A percentile compares a stretch with the other conserved stretches of the same genome.
Conservation (phyloP, 2,329 filamentous ascomycete genomes). For the Epichloe typhina region DNA sequence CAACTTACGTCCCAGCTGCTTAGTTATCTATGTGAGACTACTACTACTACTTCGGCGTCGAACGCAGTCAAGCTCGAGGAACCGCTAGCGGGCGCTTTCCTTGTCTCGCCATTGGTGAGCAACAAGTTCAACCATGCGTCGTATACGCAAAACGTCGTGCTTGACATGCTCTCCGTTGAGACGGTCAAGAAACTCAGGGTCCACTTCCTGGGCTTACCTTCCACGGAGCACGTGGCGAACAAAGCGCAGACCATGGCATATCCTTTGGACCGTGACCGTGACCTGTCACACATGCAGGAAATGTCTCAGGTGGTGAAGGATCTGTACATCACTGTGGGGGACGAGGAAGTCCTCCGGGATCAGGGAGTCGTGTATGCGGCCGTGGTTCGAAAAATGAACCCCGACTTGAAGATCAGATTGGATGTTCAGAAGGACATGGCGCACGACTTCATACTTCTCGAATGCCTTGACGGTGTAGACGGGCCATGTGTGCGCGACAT, state of each 20-base stretch:
- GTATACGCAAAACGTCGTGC: conserved; percentile 3
- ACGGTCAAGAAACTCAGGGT: conserved; percentile 2
- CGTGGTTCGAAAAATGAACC: conserved; percentile 5
- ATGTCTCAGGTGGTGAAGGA: conserved; percentile 1
- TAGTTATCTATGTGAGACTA: conserved; percentile 16
- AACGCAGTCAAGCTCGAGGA: conserved; percentile 8
- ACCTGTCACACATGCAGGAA: conserved; percentile 1
- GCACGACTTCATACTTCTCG: conserved; percentile 8
- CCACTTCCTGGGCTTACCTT: not conserved
- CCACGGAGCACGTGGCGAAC: not conserved
- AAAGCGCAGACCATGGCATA: not conserved
- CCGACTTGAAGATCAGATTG: conserved; percentile 4
- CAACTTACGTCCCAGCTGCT: conserved; percentile 19
- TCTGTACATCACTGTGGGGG: conserved; percentile 6
- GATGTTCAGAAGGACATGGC: conserved; percentile 2
- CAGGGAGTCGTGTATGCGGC: not conserved
- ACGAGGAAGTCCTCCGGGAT: conserved; percentile 7
- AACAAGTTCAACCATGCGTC: conserved; percentile 1
- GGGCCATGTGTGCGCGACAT: conserved; percentile 5
- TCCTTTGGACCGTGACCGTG: conserved; percentile 6
- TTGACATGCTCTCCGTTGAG: conserved; percentile 6
- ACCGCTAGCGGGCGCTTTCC: conserved; percentile 16
- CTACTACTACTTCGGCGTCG: conserved; percentile 7
- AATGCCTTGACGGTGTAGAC: conserved; percentile 1
- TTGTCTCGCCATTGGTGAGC: conserved; percentile 17